Evolutionary conservation across 768 basidiomycete species (phyloP), one percentile per base, ranked within the genome.

Genomic region (Auriculariales sp.): DNA sequence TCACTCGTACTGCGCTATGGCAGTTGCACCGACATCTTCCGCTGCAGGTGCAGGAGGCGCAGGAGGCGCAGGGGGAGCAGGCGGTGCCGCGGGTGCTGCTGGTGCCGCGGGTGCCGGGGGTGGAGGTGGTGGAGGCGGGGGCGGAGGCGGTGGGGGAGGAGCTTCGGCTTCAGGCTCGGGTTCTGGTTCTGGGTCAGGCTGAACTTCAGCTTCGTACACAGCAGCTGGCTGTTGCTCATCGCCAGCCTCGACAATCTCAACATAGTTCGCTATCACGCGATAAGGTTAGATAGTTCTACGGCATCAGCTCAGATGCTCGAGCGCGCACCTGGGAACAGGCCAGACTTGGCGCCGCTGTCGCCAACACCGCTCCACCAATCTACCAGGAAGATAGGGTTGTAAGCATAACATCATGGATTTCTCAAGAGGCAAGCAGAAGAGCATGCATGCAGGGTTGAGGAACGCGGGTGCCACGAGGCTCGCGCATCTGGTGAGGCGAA

Each of bases 341-440:
- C 93, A 4, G 64, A 69, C 68, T 83, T 81, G 3, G 58, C 36
- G 4, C 89, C 90, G 22, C 70, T 73, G 34, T 71, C 65, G 28
- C 79, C 81, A 46, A 78, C 69, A 19, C 89, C 93, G 51, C 70
- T 75, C 93, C 92, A 95, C 93, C 93, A 98, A 4, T 87, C 71
- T 62, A 53, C 2, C 31, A 47, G 12, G 29, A 28, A 15, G 33
- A 19, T 11, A 12, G 28, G 24, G 34, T 14, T 49, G 15, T 9
- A 17, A n/a, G 33, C 28, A 24, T 36, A 7, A 15, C 12, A 35
- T n/a, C n/a, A n/a, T n/a, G n/a, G n/a, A n/a, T n/a, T n/a, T n/a
- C n/a, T n/a, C n/a, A 49, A 14, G 27, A 29, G 17, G 32, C 9
- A 25, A 14, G 24, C 17, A 27, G 11, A 14, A 17, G 9, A 17